Base-by-base conservation (phyloP, 2,329 filamentous ascomycete species). In the Neonectria faginata region DNA sequence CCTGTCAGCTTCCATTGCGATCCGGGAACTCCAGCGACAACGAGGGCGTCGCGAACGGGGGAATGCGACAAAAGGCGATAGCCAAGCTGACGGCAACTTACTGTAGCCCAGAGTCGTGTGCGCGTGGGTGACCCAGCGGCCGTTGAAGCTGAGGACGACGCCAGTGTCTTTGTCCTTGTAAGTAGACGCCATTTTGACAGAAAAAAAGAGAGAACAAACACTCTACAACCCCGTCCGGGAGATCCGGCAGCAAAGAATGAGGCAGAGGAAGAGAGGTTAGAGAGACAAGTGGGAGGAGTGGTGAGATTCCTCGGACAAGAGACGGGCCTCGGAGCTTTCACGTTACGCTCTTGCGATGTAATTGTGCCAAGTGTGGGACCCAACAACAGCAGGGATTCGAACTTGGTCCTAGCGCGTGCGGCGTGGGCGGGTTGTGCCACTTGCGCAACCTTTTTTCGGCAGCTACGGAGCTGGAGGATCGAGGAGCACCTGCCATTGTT, bases 101-200 rank as follows among this genome's bases (percentile, higher is more conserved):
- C 91, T 81, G 79, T 97, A 98, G 64, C 94, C 96, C 71, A 92
- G 83, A 52, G 85, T 80, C 9, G 96, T 99, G 82, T 99, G 96
- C 69, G 89, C 80, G 88, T 92, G 97, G 64, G 94, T 93, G 70
- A 99, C 85, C 92, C 93, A 97, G 85, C 91, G 91, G 71, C 93
- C 96, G 77, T 91, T 94, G 77, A 99, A 87, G 70, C 85, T 80
- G 66, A 89, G 77, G 69, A 90, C 80, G 62, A 87, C 84, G 73
- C 87, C 86, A 69, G 82, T 82, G 71, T 88, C 85, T 79, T 89
- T 89, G 81, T 91, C 88, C 79, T 90, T 91, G 80, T 88, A 89
- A 71, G 81, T 85, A 57, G 76, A 69, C 57, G 76, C 67, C 79
- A 80, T 80, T 64, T 73, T 60, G 71, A 69, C 63, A 58, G 57